phyloP scores from a whole-genome alignment of 1,284 basidiomycete species.

The Heterobasidion occidentale region DNA sequence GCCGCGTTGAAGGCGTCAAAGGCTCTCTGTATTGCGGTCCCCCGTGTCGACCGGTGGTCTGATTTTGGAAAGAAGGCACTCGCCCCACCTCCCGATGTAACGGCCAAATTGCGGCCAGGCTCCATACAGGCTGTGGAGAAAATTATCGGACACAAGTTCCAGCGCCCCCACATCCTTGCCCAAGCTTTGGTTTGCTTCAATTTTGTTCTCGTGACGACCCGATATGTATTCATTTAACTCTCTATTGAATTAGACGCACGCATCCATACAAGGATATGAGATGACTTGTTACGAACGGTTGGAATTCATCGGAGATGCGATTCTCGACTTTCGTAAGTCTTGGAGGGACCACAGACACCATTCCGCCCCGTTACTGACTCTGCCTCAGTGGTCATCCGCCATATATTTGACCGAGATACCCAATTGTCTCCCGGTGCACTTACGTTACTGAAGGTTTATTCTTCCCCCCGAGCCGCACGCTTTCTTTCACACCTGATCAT shows the following conservation, averaged over 20 bases:
- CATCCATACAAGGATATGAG: conserved; percentile 46
- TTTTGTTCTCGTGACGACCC: neutral
- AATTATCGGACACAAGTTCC: conserved; percentile 55
- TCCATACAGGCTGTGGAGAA: conserved; percentile 49
- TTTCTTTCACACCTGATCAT: neutral
- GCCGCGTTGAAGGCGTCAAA: conserved; percentile 55
- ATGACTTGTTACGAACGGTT: conserved; percentile 61
- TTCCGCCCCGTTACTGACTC: conserved; percentile 1
- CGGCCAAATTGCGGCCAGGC: conserved; percentile 32
- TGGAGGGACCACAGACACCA: neutral
- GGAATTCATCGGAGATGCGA: conserved; percentile 78
- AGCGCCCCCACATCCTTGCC: conserved; percentile 50
- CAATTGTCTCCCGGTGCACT: conserved; percentile 62
- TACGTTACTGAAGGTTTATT: conserved; percentile 61
- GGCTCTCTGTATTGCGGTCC: conserved; percentile 52
- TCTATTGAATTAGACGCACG: conserved; percentile 47
- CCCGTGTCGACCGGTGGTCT: conserved; percentile 55
- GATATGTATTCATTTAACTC: neutral
- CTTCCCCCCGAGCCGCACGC: conserved; percentile 5
- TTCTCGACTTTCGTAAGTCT: conserved; percentile 68
- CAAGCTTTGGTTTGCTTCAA: conserved; percentile 56
- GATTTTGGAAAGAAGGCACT: conserved; percentile 53
- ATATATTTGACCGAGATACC: conserved; percentile 58
- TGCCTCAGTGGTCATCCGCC: conserved; percentile 58
- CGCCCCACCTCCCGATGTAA: conserved; percentile 31